Percentiles rank a stretch among this genome's conserved stretches.
These are phyloP conservation scores for Chytriomyces sp. DNA, from an alignment of 192 early-diverging fungal species.

Conservation along the genomic window DNA sequence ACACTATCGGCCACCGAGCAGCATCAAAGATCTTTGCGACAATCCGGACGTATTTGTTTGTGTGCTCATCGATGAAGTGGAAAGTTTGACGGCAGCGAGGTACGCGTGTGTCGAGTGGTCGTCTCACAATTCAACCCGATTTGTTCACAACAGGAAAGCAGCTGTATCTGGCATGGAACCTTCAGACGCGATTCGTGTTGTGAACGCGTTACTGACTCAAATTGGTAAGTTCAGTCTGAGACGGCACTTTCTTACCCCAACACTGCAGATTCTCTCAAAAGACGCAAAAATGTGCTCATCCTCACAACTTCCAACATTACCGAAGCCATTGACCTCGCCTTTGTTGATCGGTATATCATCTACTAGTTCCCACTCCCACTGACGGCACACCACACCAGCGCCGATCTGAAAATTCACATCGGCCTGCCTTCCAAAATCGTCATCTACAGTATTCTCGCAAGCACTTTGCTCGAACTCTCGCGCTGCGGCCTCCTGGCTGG, in stretches of 20 bases:
- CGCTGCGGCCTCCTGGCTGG: slow-evolving; percentile 44
- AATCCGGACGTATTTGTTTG: slow-evolving; percentile 62
- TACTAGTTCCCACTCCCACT: background rate
- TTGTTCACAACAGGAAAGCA: slow-evolving; percentile 37
- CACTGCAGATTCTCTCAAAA: slow-evolving; percentile 60
- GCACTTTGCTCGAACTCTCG: slow-evolving; percentile 58
- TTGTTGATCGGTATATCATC: slow-evolving; percentile 22
- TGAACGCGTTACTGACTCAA: slow-evolving; percentile 73
- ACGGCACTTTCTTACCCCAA: slow-evolving; percentile 64
- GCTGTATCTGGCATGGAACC: slow-evolving; percentile 68
- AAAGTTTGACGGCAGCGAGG: slow-evolving; percentile 68
- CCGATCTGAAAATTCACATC: slow-evolving; percentile 66
- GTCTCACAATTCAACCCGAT: background rate
- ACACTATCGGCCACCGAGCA: background rate
- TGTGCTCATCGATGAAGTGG: slow-evolving; percentile 77
- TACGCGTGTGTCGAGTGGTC: background rate
- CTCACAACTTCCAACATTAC: slow-evolving; percentile 59
- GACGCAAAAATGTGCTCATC: slow-evolving; percentile 63
- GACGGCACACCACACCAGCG: slow-evolving; percentile 33
- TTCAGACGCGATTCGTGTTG: slow-evolving; percentile 68
- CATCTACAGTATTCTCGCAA: slow-evolving; percentile 58
- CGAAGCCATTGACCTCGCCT: slow-evolving; percentile 19
- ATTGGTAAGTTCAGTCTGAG: slow-evolving; percentile 60
- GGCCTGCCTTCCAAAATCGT: slow-evolving; percentile 53
- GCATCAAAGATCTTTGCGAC: slow-evolving; percentile 57